Conservation (phyloP, 2,329 filamentous ascomycete species). For the Penicillium sp. region DNA sequence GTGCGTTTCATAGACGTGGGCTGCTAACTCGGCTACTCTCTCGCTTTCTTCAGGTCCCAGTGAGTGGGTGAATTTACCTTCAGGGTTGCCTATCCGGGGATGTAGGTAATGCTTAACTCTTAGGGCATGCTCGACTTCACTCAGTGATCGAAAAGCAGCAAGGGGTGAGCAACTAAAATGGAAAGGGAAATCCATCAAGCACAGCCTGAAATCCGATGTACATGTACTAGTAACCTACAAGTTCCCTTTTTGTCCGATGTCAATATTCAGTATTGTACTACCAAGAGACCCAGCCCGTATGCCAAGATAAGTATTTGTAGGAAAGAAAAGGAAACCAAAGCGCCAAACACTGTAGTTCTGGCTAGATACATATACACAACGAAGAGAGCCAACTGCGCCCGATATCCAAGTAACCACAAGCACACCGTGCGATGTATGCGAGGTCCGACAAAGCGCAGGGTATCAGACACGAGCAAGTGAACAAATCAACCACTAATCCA, state of each 20-base stretch:
- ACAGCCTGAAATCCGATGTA: not conserved
- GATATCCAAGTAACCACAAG: not conserved
- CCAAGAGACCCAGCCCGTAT: not conserved
- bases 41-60: not conserved
- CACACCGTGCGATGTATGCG: not conserved
- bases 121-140: not conserved
- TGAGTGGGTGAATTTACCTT: not conserved
- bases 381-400: not conserved
- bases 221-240: not conserved
- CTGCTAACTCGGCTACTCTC: not conserved
- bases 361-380: not conserved
- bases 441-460: not conserved
- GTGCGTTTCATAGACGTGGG: not conserved
- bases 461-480: not conserved
- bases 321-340: not conserved
- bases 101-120: no score
- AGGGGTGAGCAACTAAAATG: not conserved
- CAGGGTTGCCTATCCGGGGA: no score
- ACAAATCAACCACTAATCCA: conserved; percentile 74
- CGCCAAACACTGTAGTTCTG: not conserved
- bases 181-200: not conserved
- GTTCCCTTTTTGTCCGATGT: not conserved
- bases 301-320: not conserved
- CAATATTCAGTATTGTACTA: not conserved
- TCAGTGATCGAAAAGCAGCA: not conserved